Conservation (phyloP, 2,329 filamentous ascomycete species). For the Alternaria alternata region DNA sequence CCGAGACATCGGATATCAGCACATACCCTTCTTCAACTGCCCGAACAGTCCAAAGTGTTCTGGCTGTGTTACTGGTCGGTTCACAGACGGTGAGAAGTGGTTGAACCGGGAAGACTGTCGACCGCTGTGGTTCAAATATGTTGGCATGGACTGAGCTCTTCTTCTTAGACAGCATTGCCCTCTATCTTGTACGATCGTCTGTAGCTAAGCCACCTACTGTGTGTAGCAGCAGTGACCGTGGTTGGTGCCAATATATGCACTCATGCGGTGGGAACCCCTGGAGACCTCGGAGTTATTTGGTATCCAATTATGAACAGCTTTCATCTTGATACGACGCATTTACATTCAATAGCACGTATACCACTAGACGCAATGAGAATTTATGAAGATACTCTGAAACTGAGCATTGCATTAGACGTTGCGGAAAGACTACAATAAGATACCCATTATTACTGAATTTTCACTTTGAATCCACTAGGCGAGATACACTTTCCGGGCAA, state of each 20-base stretch:
- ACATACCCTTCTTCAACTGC: slow-evolving; percentile 98
- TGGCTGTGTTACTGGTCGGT: slow-evolving; percentile 83
- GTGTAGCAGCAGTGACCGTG: neutral
- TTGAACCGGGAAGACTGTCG: slow-evolving; percentile 91
- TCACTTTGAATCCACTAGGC: neutral
- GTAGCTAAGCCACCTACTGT: neutral
- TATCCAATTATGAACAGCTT: neutral
- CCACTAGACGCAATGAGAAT: slow-evolving; percentile 11
- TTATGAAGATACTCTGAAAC: neutral
- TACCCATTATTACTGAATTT: neutral
- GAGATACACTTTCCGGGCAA: slow-evolving; percentile 8
- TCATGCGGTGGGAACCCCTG: neutral
- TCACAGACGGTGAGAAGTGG: slow-evolving; percentile 88
- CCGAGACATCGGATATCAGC: slow-evolving; percentile 98
- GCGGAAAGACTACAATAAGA: neutral
- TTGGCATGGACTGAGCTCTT: slow-evolving; percentile 71
- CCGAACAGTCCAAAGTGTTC: slow-evolving; percentile 94
- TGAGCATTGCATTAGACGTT: neutral
- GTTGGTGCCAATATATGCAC: neutral
- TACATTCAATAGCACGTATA: slow-evolving; percentile 9
- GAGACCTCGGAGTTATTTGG: neutral
- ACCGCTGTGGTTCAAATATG: slow-evolving; percentile 96
- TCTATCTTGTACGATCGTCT: neutral
- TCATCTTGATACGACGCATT: neutral
- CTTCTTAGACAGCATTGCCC: neutral